phyloP scores from a whole-genome alignment of 768 basidiomycete species.

The button mushroom (Agaricus bisporus) region DNA sequence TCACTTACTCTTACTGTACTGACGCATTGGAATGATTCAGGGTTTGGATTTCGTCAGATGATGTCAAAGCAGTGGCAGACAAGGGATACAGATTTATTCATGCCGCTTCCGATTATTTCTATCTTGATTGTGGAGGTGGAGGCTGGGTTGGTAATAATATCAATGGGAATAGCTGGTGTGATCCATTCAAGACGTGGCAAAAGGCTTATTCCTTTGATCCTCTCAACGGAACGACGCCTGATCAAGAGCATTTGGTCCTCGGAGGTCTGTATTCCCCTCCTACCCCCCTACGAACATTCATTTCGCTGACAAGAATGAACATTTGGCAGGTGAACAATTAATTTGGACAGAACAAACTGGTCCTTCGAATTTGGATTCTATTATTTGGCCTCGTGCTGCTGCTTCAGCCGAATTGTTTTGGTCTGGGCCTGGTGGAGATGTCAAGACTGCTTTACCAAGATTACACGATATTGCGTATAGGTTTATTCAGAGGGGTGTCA shows the following conservation, averaged over 20 bases:
- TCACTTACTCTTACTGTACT: not conserved
- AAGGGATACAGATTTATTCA: slow-evolving; percentile 63
- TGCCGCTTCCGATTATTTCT: slow-evolving; percentile 71
- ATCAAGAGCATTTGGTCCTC: slow-evolving; percentile 51
- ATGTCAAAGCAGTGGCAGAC: slow-evolving; percentile 53
- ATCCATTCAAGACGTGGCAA: slow-evolving; percentile 79
- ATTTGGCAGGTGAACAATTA: slow-evolving; percentile 45
- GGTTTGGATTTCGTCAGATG: slow-evolving; percentile 66
- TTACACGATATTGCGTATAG: slow-evolving; percentile 63
- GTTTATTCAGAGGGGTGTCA: slow-evolving; percentile 54
- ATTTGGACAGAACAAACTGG: slow-evolving; percentile 74
- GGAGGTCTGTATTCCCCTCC: slow-evolving; percentile 46
- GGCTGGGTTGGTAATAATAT: slow-evolving; percentile 56
- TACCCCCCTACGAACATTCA: not conserved
- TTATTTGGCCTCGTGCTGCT: slow-evolving; percentile 69
- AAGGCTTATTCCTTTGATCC: slow-evolving; percentile 49
- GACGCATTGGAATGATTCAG: slow-evolving; percentile 20
- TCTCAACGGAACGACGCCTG: slow-evolving; percentile 41
- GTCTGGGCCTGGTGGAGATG: slow-evolving; percentile 49
- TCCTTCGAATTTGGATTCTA: slow-evolving; percentile 58
- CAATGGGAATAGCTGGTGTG: slow-evolving; percentile 61
- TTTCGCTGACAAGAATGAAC: not conserved
- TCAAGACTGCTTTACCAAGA: slow-evolving; percentile 50
- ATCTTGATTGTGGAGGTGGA: slow-evolving; percentile 74
- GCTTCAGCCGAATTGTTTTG: slow-evolving; percentile 71